Conservation (phyloP, 192 early-diverging fungal genomes). For the Radiomyces spectabilis region DNA sequence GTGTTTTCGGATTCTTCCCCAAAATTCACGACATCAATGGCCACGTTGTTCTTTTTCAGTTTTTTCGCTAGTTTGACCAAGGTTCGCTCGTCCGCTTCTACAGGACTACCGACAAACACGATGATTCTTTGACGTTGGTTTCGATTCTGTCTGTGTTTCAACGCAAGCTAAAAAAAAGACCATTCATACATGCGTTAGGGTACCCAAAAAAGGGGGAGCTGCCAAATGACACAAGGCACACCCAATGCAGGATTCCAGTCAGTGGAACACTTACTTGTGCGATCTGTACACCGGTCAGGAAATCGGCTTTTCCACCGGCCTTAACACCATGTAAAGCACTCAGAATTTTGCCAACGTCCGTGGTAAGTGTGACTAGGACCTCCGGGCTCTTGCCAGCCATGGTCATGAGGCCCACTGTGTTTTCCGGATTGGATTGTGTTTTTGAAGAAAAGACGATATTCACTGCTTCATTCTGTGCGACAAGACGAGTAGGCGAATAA, state of each 20-base stretch:
- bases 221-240: too few species aligned
- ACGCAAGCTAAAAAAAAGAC: slow-evolving; percentile 51
- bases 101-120: slow-evolving; percentile 88
- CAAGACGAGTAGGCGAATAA: slow-evolving; percentile 87
- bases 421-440: slow-evolving; percentile 89
- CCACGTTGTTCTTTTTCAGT: slow-evolving; percentile 96
- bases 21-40: slow-evolving; percentile 93
- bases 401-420: slow-evolving; percentile 91
- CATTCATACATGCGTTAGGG: too few species aligned
- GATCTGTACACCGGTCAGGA: slow-evolving; percentile 88
- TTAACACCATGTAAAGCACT: slow-evolving; percentile 75
- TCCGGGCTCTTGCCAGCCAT: slow-evolving; percentile 95
- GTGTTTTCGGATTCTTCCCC: slow-evolving; percentile 88
- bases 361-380: slow-evolving; percentile 86
- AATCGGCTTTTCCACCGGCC: slow-evolving; percentile 64
- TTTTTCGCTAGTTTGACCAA: slow-evolving; percentile 90
- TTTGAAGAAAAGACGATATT: slow-evolving; percentile 88
- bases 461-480: slow-evolving; percentile 91
- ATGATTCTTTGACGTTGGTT: slow-evolving; percentile 91
- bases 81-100: slow-evolving; percentile 76
- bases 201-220: too few species aligned
- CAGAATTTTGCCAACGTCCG: slow-evolving; percentile 86
- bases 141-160: slow-evolving; percentile 97
- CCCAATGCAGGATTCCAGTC: too few species aligned
- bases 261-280: slow-evolving; percentile 89